A percentile compares a stretch with the other conserved stretches of the same genome.
phyloP scores from a whole-genome alignment of 2,329 filamentous ascomycete species.

The Scleromitrula shiraiana region DNA sequence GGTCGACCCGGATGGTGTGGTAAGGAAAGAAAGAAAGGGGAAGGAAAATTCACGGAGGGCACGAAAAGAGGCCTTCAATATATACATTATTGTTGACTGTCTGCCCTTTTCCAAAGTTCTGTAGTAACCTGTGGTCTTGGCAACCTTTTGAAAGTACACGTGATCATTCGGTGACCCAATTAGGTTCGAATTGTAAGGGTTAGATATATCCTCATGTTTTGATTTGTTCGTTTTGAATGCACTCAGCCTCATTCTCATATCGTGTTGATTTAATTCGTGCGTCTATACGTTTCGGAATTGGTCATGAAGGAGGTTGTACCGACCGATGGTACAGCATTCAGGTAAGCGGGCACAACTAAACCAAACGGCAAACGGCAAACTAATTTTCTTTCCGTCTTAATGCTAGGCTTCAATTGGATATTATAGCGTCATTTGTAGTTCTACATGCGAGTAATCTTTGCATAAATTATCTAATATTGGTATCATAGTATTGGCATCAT shows the following conservation, averaged over 20 bases:
- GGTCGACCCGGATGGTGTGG: slow-evolving; percentile 32
- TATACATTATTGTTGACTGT: not conserved
- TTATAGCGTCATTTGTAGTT: too few relatives aligned
- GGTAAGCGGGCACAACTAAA: too few relatives aligned
- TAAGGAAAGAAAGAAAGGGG: slow-evolving; percentile 24
- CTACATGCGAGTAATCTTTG: too few relatives aligned
- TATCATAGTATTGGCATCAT: too few relatives aligned
- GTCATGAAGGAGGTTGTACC: too few relatives aligned
- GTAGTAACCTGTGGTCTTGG: not conserved
- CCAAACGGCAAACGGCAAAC: too few relatives aligned
- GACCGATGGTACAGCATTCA: too few relatives aligned
- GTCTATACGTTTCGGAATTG: too few relatives aligned
- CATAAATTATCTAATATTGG: too few relatives aligned
- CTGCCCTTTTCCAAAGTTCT: not conserved
- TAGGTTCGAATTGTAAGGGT: not conserved
- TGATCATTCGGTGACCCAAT: slow-evolving; percentile 4
- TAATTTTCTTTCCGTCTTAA: too few relatives aligned
- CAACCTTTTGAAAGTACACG: not conserved
- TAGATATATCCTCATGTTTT: slow-evolving; percentile 4
- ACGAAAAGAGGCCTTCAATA: slow-evolving; percentile 3
- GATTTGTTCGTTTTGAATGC: not conserved
- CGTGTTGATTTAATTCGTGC: slow-evolving; percentile 1
- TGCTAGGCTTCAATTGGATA: too few relatives aligned
- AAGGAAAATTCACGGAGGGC: slow-evolving; percentile 10
- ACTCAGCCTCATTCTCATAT: slow-evolving; percentile 4